These are phyloP conservation scores for Metschnikowia anglica DNA, from an alignment of 805 yeast species.

Conservation along the genomic window DNA sequence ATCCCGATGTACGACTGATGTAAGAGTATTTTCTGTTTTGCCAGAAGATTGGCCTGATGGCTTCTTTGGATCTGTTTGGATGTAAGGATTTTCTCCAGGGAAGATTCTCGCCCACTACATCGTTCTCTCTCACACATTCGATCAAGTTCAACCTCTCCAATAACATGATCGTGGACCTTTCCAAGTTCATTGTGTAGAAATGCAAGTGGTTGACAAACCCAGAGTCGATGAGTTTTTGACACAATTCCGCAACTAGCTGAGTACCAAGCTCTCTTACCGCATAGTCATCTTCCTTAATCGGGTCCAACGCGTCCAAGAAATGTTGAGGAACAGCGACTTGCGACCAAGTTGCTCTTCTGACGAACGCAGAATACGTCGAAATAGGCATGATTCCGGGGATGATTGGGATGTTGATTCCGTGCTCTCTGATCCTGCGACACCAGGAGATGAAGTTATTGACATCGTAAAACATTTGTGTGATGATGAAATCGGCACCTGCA, in stretches of 20 bases:
- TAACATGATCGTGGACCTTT: slow-evolving; percentile 84
- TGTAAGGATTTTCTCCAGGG: slow-evolving; percentile 95
- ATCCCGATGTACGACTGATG: slow-evolving; percentile 82
- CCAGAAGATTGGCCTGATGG: slow-evolving; percentile 95
- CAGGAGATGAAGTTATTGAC: slow-evolving; percentile 80
- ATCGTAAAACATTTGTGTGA: slow-evolving; percentile 97
- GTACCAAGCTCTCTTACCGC: slow-evolving; percentile 85
- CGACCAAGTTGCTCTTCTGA: slow-evolving; percentile 95
- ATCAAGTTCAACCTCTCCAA: slow-evolving; percentile 69
- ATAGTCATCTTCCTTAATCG: slow-evolving; percentile 86
- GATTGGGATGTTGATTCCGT: slow-evolving; percentile 80
- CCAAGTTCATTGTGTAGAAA: slow-evolving; percentile 96
- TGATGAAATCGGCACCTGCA: slow-evolving; percentile 89
- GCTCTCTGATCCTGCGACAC: slow-evolving; percentile 68
- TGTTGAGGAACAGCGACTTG: slow-evolving; percentile 75
- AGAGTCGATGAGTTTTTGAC: slow-evolving; percentile 64
- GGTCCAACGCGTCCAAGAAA: slow-evolving; percentile 68
- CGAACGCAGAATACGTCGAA: slow-evolving; percentile 87
- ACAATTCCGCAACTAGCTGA: slow-evolving; percentile 79
- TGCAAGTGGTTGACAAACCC: slow-evolving; percentile 84
- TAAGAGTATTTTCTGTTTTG: slow-evolving; percentile 88
- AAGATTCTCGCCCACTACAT: slow-evolving; percentile 42
- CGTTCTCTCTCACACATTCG: slow-evolving; percentile 41
- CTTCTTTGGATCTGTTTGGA: slow-evolving; percentile 74
- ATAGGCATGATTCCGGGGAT: slow-evolving; percentile 99